Conservation (phyloP, 2,329 filamentous ascomycete species). For the Orbilia brochopaga region DNA sequence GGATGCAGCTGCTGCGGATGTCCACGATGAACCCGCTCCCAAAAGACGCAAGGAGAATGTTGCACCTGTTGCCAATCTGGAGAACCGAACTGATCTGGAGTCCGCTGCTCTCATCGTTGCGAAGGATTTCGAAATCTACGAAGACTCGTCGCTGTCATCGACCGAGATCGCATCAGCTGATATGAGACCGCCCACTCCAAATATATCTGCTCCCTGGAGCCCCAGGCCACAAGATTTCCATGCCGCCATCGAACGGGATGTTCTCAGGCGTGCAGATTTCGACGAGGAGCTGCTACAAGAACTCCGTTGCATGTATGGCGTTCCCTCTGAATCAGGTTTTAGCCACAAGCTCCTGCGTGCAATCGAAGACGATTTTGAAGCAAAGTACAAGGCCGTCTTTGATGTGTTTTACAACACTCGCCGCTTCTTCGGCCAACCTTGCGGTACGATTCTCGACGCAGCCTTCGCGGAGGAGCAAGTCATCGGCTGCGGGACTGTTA, state of each 20-base stretch:
- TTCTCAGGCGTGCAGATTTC: neutral
- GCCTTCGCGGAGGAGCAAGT: neutral
- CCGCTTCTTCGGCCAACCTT: slow-evolving; percentile 23
- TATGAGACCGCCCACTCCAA: neutral
- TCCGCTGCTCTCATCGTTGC: neutral
- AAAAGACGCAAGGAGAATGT: slow-evolving; percentile 33
- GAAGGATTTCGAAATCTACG: neutral
- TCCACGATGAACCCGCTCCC: neutral
- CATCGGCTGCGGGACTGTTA: neutral
- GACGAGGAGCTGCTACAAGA: neutral
- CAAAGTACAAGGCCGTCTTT: slow-evolving; percentile 31
- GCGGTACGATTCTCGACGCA: slow-evolving; percentile 21
- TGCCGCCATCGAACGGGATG: neutral
- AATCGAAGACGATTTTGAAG: slow-evolving; percentile 33
- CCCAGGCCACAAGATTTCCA: neutral
- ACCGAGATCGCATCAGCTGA: neutral
- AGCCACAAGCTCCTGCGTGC: slow-evolving; percentile 1
- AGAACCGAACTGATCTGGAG: neutral
- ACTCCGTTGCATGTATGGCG: slow-evolving; percentile 22
- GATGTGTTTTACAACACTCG: slow-evolving; percentile 46
- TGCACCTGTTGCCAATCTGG: slow-evolving; percentile 7
- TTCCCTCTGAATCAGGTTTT: neutral
- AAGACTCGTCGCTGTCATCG: too few species aligned
- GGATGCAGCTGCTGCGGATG: neutral
- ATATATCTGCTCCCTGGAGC: neutral